Conservation (phyloP, 371 early-diverging fungal species). For the Actinomortierella ambigua region DNA sequence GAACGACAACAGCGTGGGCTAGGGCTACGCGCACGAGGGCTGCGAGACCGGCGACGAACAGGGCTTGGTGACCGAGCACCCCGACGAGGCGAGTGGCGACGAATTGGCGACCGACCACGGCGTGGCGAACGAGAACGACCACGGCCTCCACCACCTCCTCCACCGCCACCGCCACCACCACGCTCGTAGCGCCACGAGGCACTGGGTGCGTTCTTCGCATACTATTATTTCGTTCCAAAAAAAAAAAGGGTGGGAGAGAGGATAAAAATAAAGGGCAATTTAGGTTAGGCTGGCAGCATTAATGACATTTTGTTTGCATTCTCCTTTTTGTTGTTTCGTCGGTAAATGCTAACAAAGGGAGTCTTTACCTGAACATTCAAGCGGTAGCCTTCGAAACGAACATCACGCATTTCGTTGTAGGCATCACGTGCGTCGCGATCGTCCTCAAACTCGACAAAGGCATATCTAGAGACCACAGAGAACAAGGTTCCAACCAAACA, state of each 20-base stretch:
- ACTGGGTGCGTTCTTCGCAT: slow-evolving; percentile 73
- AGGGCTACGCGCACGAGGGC: too few species aligned
- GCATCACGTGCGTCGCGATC: slow-evolving; percentile 89
- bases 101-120: neutral
- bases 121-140: slow-evolving; percentile 11
- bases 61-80: slow-evolving; percentile 11
- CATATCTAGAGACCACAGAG: slow-evolving; percentile 18
- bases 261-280: neutral
- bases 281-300: neutral
- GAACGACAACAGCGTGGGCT: slow-evolving; percentile 18
- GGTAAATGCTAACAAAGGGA: neutral
- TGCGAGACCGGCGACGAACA: neutral
- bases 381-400: slow-evolving; percentile 77
- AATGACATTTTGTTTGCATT: too few species aligned
- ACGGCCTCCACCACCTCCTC: neutral
- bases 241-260: neutral
- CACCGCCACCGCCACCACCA: neutral
- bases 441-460: slow-evolving; percentile 92
- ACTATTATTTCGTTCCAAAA: slow-evolving; percentile 35
- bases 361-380: slow-evolving; percentile 75
- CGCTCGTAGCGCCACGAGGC: slow-evolving; percentile 66
- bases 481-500: neutral
- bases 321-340: neutral
- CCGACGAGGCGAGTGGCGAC: neutral
- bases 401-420: slow-evolving; percentile 86